phyloP scores from a whole-genome alignment of 2,329 filamentous ascomycete species.

The Aspergillus texensis region DNA sequence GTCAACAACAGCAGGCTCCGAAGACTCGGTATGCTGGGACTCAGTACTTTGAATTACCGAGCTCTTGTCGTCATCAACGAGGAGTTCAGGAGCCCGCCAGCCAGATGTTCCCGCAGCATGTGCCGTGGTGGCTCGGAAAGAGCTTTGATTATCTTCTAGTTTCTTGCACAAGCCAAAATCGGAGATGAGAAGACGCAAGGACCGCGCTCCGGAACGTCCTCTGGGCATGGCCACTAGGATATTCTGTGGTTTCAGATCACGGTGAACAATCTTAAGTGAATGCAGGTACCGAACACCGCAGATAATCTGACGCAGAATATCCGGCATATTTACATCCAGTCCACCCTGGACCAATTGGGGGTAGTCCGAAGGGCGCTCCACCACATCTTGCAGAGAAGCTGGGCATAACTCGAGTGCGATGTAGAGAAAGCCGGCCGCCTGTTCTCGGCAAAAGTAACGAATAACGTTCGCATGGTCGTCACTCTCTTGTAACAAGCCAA shows the following conservation, averaged over 20 bases:
- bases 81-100: slow-evolving; percentile 93
- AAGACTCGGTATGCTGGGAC: slow-evolving; percentile 47
- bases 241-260: slow-evolving; percentile 96
- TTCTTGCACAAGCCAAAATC: slow-evolving; percentile 99
- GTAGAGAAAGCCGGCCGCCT: slow-evolving; percentile 87
- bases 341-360: slow-evolving; percentile 66
- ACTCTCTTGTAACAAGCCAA: slow-evolving; percentile 84
- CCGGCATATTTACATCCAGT: slow-evolving; percentile 66
- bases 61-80: slow-evolving; percentile 74
- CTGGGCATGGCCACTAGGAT: slow-evolving; percentile 77
- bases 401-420: slow-evolving; percentile 94
- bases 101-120: slow-evolving; percentile 92
- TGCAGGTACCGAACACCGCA: slow-evolving; percentile 88
- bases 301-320: slow-evolving; percentile 84
- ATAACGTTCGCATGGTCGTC: slow-evolving; percentile 97
- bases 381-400: slow-evolving; percentile 87
- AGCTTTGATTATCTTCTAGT: slow-evolving; percentile 89
- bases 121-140: slow-evolving; percentile 89
- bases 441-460: slow-evolving; percentile 90
- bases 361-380: slow-evolving; percentile 72
- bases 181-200: slow-evolving; percentile 86
- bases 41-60: slow-evolving; percentile 32
- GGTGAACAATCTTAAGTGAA: slow-evolving; percentile 89
- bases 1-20: slow-evolving; percentile 57
- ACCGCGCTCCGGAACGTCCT: slow-evolving; percentile 54